Base-by-base conservation (phyloP, 73 alveolate genomes). In the Tetrahymena malaccensis region DNA sequence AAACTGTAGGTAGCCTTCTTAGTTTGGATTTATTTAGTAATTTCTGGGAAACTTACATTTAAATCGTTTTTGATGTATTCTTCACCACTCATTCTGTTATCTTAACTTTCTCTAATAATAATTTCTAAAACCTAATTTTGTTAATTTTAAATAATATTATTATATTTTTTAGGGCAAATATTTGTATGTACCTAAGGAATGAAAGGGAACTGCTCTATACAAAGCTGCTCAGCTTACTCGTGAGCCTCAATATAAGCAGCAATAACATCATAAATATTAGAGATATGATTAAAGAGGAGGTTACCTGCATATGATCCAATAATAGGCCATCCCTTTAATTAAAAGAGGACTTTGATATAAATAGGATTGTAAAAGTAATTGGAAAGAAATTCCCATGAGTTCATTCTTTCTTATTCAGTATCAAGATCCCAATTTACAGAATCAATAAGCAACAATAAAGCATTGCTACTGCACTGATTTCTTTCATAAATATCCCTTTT, bases 311-410 rank as follows among this genome's bases (percentile, higher is more conserved):
- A 89, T 50, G 85, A 84, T 33, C 97, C 94, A 43, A 95, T 34
- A 22, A 95, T 89, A 6, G 97, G 97, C 25, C 93, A 44, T 55
- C 94, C 94, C 13, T 50, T 95, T 38, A 95, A 56, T 34, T 9
- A 22, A 56, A 85, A 95, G 10, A 95, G 38, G 11, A 95, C 84
- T n/a, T 94, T 85, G 94, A 95, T 89, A 35, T 95, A 95, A 35
- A 89, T 27, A 1, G 89, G 89, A 70, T 93, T 84, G 56, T 95
- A 95, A 22, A 95, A 95, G 3, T 85, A 84, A 85, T 95, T 85
- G 94, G 93, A 95, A 50, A 95, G 70, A 50, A 95, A 95, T 85
- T 95, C 97, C 97, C 97, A 95, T 85, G 97, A 95, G 93, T 94
- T 85, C 97, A 95, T 95, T 55, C 97, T 43, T n/a, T 93, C 94